Conservation (phyloP, 805 yeast species). For the Metschnikowia drakensbergensis region DNA sequence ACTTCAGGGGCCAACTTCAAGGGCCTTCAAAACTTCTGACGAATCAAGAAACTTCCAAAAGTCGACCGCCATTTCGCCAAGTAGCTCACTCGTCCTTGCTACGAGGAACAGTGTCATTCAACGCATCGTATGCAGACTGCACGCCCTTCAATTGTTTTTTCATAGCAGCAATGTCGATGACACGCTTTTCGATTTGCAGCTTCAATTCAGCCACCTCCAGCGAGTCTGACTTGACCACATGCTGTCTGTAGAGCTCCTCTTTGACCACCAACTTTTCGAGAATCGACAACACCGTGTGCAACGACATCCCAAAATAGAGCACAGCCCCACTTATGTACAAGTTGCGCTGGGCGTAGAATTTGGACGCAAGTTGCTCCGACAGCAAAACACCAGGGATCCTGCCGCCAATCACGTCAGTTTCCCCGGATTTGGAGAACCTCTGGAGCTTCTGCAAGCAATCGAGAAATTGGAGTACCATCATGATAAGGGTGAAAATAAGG, state of each 20-base stretch:
- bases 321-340: slow-evolving; percentile 62
- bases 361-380: slow-evolving; percentile 52
- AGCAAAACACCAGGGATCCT: slow-evolving; percentile 24
- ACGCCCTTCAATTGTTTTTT: slow-evolving; percentile 50
- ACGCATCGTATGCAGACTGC: slow-evolving; percentile 46
- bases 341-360: slow-evolving; percentile 62
- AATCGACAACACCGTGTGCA: slow-evolving; percentile 50
- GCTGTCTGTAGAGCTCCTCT: slow-evolving; percentile 29
- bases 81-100: slow-evolving; percentile 14
- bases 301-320: slow-evolving; percentile 51
- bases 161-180: slow-evolving; percentile 44
- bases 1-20: too few species aligned
- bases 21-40: too few species aligned
- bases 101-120: slow-evolving; percentile 20
- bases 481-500: slow-evolving; percentile 34
- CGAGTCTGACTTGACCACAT: slow-evolving; percentile 3
- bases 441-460: slow-evolving; percentile 50
- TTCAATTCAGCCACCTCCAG: slow-evolving; percentile 33
- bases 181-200: slow-evolving; percentile 36
- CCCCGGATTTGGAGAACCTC: slow-evolving; percentile 13
- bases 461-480: slow-evolving; percentile 48
- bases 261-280: slow-evolving; percentile 50
- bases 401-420: neutral
- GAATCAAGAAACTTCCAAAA: too few species aligned
- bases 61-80: too few species aligned